phyloP scores from a whole-genome alignment of 257 asterid genomes.

The Cinchona pubescens region DNA sequence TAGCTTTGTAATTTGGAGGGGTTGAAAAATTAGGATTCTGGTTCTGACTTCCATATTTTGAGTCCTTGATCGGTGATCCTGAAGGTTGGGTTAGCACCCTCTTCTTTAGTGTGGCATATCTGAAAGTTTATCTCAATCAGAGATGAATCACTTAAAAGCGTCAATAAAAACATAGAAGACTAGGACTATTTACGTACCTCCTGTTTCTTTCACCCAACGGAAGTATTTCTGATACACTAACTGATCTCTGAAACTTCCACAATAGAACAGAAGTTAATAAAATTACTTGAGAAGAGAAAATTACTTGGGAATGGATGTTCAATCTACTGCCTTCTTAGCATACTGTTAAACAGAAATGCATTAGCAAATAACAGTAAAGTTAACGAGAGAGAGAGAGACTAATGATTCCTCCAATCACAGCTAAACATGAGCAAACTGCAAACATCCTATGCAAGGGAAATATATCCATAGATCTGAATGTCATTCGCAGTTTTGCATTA shows the following conservation, averaged over 20 bases:
- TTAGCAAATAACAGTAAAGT: not conserved
- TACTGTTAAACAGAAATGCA: not conserved
- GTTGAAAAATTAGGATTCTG: constrained; percentile 63
- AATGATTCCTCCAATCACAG: not conserved
- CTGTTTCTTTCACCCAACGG: constrained; percentile 54
- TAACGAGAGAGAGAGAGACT: not conserved
- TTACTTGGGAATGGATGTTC: not conserved
- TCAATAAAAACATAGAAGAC: not conserved
- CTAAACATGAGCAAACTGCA: not conserved
- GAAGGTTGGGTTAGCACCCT: constrained; percentile 53
- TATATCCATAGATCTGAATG: not conserved
- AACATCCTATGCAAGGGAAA: not conserved
- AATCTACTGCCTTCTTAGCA: not conserved
- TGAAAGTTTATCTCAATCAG: constrained; percentile 27
- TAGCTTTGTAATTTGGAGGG: constrained; percentile 44
- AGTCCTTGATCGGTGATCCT: constrained; percentile 36
- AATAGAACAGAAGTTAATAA: not conserved
- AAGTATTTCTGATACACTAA: constrained; percentile 56
- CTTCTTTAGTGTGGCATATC: constrained; percentile 75
- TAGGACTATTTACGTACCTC: constrained; percentile 42
- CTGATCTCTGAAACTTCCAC: constrained; percentile 54
- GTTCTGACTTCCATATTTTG: constrained; percentile 54
- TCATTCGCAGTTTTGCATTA: too few relatives aligned
- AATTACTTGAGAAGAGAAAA: not conserved
- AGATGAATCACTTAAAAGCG: not conserved